phyloP scores from a whole-genome alignment of 305 asterid genomes.

The Solanum chacoense region DNA sequence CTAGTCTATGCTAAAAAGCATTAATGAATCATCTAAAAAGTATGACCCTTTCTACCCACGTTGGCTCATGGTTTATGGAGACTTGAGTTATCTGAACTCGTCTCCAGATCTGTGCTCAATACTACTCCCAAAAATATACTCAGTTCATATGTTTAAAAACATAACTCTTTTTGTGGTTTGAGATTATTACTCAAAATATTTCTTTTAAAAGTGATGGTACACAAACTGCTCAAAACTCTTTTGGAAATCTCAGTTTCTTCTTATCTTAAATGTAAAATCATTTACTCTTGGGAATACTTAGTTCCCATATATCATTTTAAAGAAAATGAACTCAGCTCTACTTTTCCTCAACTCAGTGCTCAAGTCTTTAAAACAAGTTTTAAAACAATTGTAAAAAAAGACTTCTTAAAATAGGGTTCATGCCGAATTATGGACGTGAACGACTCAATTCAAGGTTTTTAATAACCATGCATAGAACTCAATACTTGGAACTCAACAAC shows the following conservation, averaged over 20 bases:
- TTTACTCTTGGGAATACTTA: neutral
- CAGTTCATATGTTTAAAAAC: neutral
- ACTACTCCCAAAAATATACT: neutral
- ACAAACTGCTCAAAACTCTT: neutral
- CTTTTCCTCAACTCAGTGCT: neutral
- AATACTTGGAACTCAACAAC: neutral
- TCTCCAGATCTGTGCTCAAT: neutral
- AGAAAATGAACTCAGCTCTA: neutral
- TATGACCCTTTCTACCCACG: neutral
- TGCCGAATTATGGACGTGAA: neutral
- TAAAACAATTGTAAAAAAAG: neutral
- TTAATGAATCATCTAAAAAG: neutral
- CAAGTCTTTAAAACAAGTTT: neutral
- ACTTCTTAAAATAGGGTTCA: neutral
- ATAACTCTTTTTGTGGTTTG: neutral
- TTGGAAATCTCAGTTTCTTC: neutral
- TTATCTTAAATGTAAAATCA: neutral
- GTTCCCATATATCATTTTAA: neutral
- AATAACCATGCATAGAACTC: neutral
- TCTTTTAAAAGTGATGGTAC: neutral
- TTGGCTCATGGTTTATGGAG: neutral
- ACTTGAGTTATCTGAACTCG: neutral
- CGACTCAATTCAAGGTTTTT: neutral
- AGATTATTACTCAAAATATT: neutral
- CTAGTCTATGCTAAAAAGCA: neutral